Base-by-base conservation (phyloP, 2,329 filamentous ascomycete species). In the Alternaria brassicicola region DNA sequence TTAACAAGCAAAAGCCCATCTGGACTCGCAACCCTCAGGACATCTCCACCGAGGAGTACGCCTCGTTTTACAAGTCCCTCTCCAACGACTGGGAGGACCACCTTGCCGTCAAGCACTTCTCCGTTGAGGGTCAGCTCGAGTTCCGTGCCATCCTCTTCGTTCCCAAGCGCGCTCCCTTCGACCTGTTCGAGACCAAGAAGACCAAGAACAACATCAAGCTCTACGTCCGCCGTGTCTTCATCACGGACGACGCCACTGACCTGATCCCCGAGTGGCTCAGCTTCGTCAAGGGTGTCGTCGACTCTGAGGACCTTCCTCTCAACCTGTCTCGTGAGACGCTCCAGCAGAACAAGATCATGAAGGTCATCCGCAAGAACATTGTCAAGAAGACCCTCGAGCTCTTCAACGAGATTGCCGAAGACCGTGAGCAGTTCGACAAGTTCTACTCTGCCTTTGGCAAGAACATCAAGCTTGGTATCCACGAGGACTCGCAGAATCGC, bases 171-270 rank as follows among this genome's bases (percentile, higher is more conserved):
- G 95, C 95, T 82, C 95, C 95, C 75, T 99, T 99, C 82, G 95
- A 99, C 79, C 91, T 99, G 65, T 99, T 99, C 81, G 95, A 99
- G 91, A 97, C 94, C 80, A 99, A 99, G 92, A 97, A 97, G 91
- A 97, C 94, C 79, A 99, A 99, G 93, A 99, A 98, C 91, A 99
- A 99, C 91, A 98, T 99, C 89, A 99, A 99, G 90, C 90, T 99
- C 75, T 99, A 99, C 85, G 95, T 99, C 78, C 94, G 95, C 81
- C 95, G 95, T 81, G 95, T 99, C 82, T 99, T 99, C 91, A 99
- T 99, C 87, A 99, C 95, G 62, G 95, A 99, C 73, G 95, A 99
- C 81, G 95, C 95, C 74, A 98, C 95, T 73, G 95, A 99, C 80
- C 90, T 99, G 83, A 96, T 99, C 70, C 95, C 95, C 62, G 95